These are phyloP conservation scores for Cerrena zonata DNA, from an alignment of 1,284 basidiomycete species.

Conservation along the genomic window DNA sequence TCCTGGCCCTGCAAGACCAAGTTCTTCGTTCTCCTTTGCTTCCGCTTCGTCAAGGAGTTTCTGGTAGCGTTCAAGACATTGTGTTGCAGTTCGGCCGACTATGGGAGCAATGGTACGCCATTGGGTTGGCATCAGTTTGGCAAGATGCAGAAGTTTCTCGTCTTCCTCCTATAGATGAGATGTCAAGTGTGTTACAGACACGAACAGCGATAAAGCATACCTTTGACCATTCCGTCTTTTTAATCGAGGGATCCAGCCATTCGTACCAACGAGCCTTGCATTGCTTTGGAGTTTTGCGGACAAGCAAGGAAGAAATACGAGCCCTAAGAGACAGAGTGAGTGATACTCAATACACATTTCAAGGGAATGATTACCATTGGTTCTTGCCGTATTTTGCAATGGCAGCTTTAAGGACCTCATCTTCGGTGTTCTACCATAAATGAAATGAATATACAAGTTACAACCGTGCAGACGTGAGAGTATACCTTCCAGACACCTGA, in stretches of 20 bases:
- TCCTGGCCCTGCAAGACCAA: slow-evolving; percentile 79
- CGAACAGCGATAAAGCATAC: slow-evolving; percentile 35
- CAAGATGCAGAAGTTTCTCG: slow-evolving; percentile 95
- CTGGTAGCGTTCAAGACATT: slow-evolving; percentile 97
- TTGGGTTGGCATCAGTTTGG: slow-evolving; percentile 99
- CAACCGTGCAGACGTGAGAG: neutral
- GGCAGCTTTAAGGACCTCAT: slow-evolving; percentile 93
- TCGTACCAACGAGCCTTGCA: slow-evolving; percentile 99
- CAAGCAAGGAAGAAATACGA: slow-evolving; percentile 94
- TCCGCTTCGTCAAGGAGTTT: slow-evolving; percentile 96
- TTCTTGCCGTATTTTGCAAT: slow-evolving; percentile 98
- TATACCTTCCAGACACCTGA: slow-evolving; percentile 67
- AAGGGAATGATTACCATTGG: slow-evolving; percentile 57
- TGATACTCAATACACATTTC: neutral
- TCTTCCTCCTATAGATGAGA: slow-evolving; percentile 72
- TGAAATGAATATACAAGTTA: slow-evolving; percentile 12
- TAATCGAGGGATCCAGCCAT: slow-evolving; percentile 99
- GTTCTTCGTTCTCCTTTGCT: slow-evolving; percentile 86
- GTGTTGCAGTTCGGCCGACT: slow-evolving; percentile 96
- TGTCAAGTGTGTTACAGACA: neutral
- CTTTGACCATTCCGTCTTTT: slow-evolving; percentile 99
- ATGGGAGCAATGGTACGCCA: slow-evolving; percentile 99
- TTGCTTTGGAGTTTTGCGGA: slow-evolving; percentile 98
- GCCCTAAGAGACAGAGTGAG: slow-evolving; percentile 55
- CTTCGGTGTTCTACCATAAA: slow-evolving; percentile 75